phyloP scores from a whole-genome alignment of 345 rosid species.

The Mangifera indica region DNA sequence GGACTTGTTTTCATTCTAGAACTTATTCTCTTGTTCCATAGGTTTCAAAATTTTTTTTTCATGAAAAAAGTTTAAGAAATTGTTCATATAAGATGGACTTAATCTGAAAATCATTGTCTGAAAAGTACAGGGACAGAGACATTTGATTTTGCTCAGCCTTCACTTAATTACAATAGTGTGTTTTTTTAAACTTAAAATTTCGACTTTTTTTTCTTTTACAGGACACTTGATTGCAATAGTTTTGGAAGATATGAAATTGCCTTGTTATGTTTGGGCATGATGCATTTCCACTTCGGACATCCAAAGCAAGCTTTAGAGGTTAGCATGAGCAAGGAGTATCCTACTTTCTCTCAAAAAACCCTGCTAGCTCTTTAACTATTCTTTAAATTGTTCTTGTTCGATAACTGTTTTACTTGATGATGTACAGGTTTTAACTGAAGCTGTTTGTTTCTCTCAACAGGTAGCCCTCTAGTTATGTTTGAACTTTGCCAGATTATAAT shows the following conservation, averaged over 20 bases:
- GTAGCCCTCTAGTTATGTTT: slow-evolving; percentile 32
- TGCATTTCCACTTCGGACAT: slow-evolving; percentile 97
- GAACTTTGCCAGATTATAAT: background rate
- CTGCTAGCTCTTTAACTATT: background rate
- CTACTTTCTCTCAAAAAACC: background rate
- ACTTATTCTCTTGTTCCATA: slow-evolving; percentile 3
- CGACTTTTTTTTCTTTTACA: too few relatives aligned
- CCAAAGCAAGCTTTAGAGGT: slow-evolving; percentile 95
- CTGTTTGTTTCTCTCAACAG: slow-evolving; percentile 85
- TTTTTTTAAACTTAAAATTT: too few relatives aligned
- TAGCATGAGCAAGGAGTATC: slow-evolving; percentile 23
- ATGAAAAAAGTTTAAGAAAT: slow-evolving; percentile 10
- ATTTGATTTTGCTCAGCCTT: slow-evolving; percentile 63
- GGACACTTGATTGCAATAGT: slow-evolving; percentile 46
- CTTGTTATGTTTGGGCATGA: slow-evolving; percentile 83
- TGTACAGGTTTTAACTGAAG: slow-evolving; percentile 86
- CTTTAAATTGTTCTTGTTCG: slow-evolving; percentile 8
- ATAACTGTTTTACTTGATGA: slow-evolving; percentile 27
- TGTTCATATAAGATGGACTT: slow-evolving; percentile 28
- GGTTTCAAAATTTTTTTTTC: slow-evolving; percentile 18
- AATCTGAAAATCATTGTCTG: slow-evolving; percentile 39
- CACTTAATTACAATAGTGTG: slow-evolving; percentile 46
- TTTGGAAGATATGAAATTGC: slow-evolving; percentile 80
- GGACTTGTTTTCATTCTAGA: slow-evolving; percentile 5
- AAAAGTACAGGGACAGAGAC: slow-evolving; percentile 99